These are phyloP conservation scores for Sporisorium graminicola DNA, from an alignment of 1,284 basidiomycete species.

Conservation along the genomic window DNA sequence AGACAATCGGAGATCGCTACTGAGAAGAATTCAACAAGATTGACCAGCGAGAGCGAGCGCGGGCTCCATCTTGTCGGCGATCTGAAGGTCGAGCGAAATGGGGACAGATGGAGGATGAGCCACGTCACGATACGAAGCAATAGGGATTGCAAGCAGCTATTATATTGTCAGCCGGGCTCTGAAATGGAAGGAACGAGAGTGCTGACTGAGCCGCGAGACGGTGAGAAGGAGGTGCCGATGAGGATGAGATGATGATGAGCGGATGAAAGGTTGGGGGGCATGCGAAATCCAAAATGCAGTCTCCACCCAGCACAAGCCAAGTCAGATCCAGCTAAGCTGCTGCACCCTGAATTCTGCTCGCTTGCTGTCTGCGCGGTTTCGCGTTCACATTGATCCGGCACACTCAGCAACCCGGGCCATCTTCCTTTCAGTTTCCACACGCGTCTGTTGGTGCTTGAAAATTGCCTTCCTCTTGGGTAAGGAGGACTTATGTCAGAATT, in stretches of 20 bases:
- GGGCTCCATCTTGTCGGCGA: conserved; percentile 1
- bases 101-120: neutral
- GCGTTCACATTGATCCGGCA: neutral
- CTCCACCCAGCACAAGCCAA: too few species aligned
- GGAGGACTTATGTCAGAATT: neutral
- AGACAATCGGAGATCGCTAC: neutral
- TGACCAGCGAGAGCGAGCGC: neutral
- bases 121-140: too few species aligned
- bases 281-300: neutral
- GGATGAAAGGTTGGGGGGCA: neutral
- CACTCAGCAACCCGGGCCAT: neutral
- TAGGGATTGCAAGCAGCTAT: too few species aligned
- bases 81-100: neutral
- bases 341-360: neutral
- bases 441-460: neutral
- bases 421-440: neutral
- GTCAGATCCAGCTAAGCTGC: too few species aligned
- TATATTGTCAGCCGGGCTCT: too few species aligned
- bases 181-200: too few species aligned
- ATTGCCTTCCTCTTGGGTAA: neutral
- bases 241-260: neutral
- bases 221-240: neutral
- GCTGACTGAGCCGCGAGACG: neutral
- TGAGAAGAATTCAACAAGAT: neutral
- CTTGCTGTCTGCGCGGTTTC: neutral